phyloP scores from a whole-genome alignment of 1,139 yeast species.

The Geotrichum aggregatum region DNA sequence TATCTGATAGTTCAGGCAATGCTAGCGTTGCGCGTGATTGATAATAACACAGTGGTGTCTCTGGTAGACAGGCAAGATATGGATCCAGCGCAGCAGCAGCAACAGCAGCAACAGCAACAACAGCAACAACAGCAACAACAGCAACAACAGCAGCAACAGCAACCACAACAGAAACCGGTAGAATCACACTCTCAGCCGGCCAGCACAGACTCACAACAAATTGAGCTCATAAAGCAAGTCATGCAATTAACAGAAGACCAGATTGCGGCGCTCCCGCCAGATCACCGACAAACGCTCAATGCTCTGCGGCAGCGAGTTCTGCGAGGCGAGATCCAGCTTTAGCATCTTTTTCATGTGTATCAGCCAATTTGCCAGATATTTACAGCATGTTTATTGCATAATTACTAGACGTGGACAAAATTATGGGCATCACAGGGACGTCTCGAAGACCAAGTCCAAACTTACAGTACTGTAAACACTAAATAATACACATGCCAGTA shows the following conservation, averaged over 20 bases:
- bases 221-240: slow-evolving; percentile 46
- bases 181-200: slow-evolving; percentile 13
- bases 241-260: slow-evolving; percentile 62
- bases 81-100: slow-evolving; percentile 1
- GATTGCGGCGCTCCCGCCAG: slow-evolving; percentile 55
- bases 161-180: slow-evolving; percentile 17
- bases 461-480: no score
- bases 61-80: slow-evolving; percentile 29
- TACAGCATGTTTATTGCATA: no score
- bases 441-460: no score
- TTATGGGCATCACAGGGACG: no score
- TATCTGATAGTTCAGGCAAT: slow-evolving; percentile 78
- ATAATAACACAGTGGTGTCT: slow-evolving; percentile 47
- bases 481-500: no score
- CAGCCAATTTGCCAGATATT: no score
- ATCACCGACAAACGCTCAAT: slow-evolving; percentile 43
- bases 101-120: slow-evolving; percentile 18
- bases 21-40: slow-evolving; percentile 51
- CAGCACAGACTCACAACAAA: slow-evolving; percentile 28
- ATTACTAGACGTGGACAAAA: no score
- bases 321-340: slow-evolving; percentile 31
- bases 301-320: slow-evolving; percentile 32
- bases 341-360: no score
- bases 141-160: slow-evolving; percentile 18
- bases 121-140: slow-evolving; percentile 2